Evolutionary conservation across 495 filamentous ascomycete species (phyloP), one percentile per base, ranked within the genome.

Genomic region (Podospora appendiculata): DNA sequence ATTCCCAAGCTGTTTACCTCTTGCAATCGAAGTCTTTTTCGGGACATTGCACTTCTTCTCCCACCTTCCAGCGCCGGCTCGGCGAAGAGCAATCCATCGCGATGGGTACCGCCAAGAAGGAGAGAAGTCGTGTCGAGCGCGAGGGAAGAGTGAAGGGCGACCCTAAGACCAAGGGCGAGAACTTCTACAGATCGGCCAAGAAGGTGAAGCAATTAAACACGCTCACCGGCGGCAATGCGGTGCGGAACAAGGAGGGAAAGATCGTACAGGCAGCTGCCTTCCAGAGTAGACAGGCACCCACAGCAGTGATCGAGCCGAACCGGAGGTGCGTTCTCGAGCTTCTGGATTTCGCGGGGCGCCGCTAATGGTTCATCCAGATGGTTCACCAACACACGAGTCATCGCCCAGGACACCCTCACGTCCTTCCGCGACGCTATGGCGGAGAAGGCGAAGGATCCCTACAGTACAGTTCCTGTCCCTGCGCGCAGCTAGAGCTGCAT

Each of bases 31-130:
- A 60, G 57, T 51, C 56, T 54, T 47, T 33, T 51, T 54, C 47
- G 50, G 38, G 12, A 25, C 8, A 32, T n/a, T 47, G 25, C 25
- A 25, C 25, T 5, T 25, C 25, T 25, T 25, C 25, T 25, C 25
- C 25, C 25, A 25, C 25, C 5, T 25, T 25, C 25, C 5, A 25
- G 5, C 25, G 25, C 25, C 25, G 25, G 25, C 25, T 25, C 25
- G 25, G 25, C 25, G 25, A 25, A 25, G 39, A 49, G 48, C 50
- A 45, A 58, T 47, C 48, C 48, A 57, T 57, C 58, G 65, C 48
- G 50, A 97, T 98, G 93, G 94, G 94, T 73, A 90, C 87, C 45
- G 86, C 83, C 59, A 98, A 97, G 80, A 97, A 96, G 74, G 93
- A 98, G 69, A 83, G 79, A 56, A 74, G 73, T 64, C 85, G 93